Percentiles rank a stretch among this genome's conserved stretches.
phyloP scores from a whole-genome alignment of 495 filamentous ascomycete species.

The Penicillium ochrochloron region DNA sequence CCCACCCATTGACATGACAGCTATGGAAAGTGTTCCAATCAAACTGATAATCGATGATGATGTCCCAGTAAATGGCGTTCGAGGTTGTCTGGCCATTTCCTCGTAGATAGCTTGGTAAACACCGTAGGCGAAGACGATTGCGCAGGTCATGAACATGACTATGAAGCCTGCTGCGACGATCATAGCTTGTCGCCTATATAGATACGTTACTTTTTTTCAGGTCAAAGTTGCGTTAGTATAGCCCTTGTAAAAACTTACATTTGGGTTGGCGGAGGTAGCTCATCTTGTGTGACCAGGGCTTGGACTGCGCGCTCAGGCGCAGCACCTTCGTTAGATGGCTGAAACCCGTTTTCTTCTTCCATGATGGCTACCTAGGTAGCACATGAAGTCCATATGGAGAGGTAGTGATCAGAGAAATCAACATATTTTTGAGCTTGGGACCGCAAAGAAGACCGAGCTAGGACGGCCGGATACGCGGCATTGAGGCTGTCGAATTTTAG shows the following conservation, averaged over 20 bases:
- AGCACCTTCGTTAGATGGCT: background rate
- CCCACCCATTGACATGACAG: slow-evolving; percentile 51
- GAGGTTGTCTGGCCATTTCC: slow-evolving; percentile 36
- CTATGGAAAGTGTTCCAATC: slow-evolving; percentile 48
- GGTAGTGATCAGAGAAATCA: background rate
- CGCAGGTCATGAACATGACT: slow-evolving; percentile 49
- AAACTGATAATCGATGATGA: slow-evolving; percentile 46
- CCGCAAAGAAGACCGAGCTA: background rate
- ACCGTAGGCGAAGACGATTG: slow-evolving; percentile 50
- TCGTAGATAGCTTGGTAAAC: slow-evolving; percentile 53
- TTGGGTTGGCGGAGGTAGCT: slow-evolving; percentile 16
- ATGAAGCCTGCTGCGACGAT: slow-evolving; percentile 40
- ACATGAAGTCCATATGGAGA: background rate
- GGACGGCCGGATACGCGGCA: background rate
- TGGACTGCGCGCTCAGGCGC: slow-evolving; percentile 4
- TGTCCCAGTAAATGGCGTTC: slow-evolving; percentile 43
- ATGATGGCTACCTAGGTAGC: background rate
- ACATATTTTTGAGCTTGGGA: background rate
- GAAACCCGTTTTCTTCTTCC: slow-evolving; percentile 8
- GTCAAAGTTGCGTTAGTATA: background rate
- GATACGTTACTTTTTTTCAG: background rate
- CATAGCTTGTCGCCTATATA: slow-evolving; percentile 23
- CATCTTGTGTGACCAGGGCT: slow-evolving; percentile 15
- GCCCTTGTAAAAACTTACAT: slow-evolving; percentile 10
- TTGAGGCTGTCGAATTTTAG: background rate